These are phyloP conservation scores for Lentinula detonsa DNA, from an alignment of 768 basidiomycete genomes.

Conservation along the genomic window DNA sequence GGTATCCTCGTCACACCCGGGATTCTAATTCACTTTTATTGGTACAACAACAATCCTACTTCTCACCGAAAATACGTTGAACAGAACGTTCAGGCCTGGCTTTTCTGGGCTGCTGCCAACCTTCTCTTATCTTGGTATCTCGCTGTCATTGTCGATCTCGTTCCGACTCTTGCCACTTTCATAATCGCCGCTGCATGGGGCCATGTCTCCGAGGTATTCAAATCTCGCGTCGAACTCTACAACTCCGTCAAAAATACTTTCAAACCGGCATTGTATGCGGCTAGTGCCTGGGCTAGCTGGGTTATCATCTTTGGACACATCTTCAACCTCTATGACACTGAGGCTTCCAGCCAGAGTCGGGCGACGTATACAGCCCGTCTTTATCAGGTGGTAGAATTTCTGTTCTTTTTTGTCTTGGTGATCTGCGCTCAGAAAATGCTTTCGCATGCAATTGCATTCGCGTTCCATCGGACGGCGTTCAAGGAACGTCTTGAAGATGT, in stretches of 20 bases:
- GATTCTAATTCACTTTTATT: conserved; percentile 61
- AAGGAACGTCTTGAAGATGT: conserved; percentile 64
- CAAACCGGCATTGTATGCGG: conserved; percentile 71
- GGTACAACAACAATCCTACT: conserved; percentile 57
- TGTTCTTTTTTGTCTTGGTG: conserved; percentile 71
- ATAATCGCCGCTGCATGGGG: conserved; percentile 63
- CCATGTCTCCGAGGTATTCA: conserved; percentile 65
- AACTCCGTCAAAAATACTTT: conserved; percentile 61
- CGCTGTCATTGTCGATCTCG: conserved; percentile 63
- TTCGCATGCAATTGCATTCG: conserved; percentile 66
- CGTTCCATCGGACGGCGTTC: conserved; percentile 75
- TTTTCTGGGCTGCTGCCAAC: conserved; percentile 79
- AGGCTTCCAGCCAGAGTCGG: conserved; percentile 33
- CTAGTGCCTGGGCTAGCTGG: conserved; percentile 69
- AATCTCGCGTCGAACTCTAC: conserved; percentile 63
- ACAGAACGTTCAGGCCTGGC: conserved; percentile 69
- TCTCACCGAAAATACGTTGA: conserved; percentile 52
- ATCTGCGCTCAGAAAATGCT: conserved; percentile 61
- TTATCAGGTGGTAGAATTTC: conserved; percentile 60
- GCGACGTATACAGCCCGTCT: conserved; percentile 60
- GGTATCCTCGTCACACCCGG: conserved; percentile 55
- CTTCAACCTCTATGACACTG: conserved; percentile 45
- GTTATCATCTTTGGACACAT: conserved; percentile 66
- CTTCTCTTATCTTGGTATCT: conserved; percentile 76
- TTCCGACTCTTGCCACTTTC: conserved; percentile 49